phyloP scores from a whole-genome alignment of 768 basidiomycete species.

The Tulasnella sp. region DNA sequence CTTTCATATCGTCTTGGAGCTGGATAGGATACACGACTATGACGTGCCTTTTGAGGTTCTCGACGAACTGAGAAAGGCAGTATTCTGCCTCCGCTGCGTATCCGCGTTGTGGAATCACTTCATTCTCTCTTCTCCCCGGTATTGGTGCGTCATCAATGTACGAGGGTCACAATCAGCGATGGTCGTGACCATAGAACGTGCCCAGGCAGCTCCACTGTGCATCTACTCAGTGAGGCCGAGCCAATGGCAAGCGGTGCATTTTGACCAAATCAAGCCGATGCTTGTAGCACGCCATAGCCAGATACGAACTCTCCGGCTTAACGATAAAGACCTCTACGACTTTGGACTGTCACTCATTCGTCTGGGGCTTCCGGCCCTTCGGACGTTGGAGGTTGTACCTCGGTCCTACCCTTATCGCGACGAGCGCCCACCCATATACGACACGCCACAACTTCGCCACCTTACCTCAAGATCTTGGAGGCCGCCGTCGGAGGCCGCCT shows the following conservation, averaged over 20 bases:
- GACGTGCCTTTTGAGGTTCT: not conserved
- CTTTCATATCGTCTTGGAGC: not conserved
- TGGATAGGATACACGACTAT: not conserved
- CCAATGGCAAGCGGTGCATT: not conserved
- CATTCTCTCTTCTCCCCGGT: not conserved
- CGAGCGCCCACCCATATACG: not conserved
- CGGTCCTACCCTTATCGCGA: not conserved
- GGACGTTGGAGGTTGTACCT: not conserved
- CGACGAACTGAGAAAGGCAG: not conserved
- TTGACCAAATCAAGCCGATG: not conserved
- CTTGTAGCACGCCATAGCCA: not conserved
- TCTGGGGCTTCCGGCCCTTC: not conserved
- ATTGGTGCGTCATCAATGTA: not conserved
- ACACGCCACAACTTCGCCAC: not conserved
- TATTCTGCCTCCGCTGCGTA: not conserved
- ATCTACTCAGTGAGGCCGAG: not conserved
- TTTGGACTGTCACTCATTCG: not conserved
- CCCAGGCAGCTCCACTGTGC: not conserved
- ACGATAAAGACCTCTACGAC: not conserved
- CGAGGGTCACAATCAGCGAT: not conserved
- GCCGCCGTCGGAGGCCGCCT: not conserved
- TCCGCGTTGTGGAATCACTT: not conserved
- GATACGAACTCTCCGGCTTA: not conserved
- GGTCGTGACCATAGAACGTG: not conserved
- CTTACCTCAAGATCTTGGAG: not conserved